These are phyloP conservation scores for Diaporthe sp. DNA, from an alignment of 2,329 filamentous ascomycete genomes.

Conservation along the genomic window DNA sequence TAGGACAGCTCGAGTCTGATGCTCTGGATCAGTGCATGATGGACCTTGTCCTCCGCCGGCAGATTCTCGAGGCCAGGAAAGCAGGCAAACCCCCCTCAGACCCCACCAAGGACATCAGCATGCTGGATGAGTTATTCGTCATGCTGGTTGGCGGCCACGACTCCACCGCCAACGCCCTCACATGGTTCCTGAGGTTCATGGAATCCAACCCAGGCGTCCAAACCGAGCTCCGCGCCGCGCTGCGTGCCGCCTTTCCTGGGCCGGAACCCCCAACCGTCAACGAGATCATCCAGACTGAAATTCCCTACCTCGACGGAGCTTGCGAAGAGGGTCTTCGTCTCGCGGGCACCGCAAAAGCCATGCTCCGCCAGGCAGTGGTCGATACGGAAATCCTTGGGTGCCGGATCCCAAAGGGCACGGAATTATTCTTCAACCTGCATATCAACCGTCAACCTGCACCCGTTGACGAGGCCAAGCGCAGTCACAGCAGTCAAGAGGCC, in stretches of 20 bases:
- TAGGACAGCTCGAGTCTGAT: slow-evolving; percentile 38
- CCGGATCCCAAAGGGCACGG: slow-evolving; percentile 50
- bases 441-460: slow-evolving; percentile 34
- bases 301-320: slow-evolving; percentile 54
- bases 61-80: slow-evolving; percentile 46
- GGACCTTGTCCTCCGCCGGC: slow-evolving; percentile 48
- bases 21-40: slow-evolving; percentile 45
- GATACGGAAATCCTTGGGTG: slow-evolving; percentile 54
- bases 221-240: slow-evolving; percentile 28
- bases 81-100: slow-evolving; percentile 41
- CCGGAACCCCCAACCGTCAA: slow-evolving; percentile 42
- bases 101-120: slow-evolving; percentile 39
- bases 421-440: slow-evolving; percentile 39
- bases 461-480: slow-evolving; percentile 45
- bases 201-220: slow-evolving; percentile 30
- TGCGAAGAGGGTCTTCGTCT: slow-evolving; percentile 53
- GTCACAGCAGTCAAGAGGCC: slow-evolving; percentile 43
- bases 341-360: slow-evolving; percentile 39
- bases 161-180: slow-evolving; percentile 53
- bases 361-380: slow-evolving; percentile 43
- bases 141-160: slow-evolving; percentile 51
- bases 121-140: slow-evolving; percentile 42
- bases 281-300: slow-evolving; percentile 44
- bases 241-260: slow-evolving; percentile 40
- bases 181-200: slow-evolving; percentile 39